Evolutionary conservation across 345 rosid genomes (phyloP).

Genomic region (Theobroma cacao): DNA sequence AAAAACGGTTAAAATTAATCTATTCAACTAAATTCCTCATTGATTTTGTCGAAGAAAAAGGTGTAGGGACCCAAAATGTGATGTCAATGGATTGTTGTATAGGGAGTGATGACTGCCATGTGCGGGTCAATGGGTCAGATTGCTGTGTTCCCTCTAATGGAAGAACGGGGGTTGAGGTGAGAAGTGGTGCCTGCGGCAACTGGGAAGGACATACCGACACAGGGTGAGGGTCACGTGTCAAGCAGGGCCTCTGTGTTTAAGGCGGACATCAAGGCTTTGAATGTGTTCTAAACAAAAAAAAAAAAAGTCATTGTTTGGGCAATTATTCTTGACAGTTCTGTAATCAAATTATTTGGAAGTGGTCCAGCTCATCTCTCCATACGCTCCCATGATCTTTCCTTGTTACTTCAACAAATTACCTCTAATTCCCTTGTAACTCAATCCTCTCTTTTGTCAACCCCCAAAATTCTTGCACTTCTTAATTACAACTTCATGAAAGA

Average conservation of each 20-base stretch:
- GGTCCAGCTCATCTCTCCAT: too few species aligned
- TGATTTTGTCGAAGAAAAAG: too few species aligned
- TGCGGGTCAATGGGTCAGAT: not conserved
- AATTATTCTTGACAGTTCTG: conserved; percentile 14
- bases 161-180: not conserved
- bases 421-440: too few species aligned
- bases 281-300: not conserved
- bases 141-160: not conserved
- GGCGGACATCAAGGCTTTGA: conserved; percentile 35
- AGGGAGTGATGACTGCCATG: not conserved
- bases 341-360: not conserved
- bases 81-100: not conserved
- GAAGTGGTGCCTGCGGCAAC: not conserved
- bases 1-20: too few species aligned
- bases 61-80: not conserved
- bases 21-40: too few species aligned
- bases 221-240: conserved; percentile 17
- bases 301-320: conserved; percentile 7
- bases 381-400: too few species aligned
- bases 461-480: too few species aligned
- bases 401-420: too few species aligned
- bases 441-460: too few species aligned
- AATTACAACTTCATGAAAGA: too few species aligned
- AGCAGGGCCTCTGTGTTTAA: conserved; percentile 9
- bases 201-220: not conserved